phyloP scores from a whole-genome alignment of 2,329 filamentous ascomycete species.

The Botryotinia globosa region DNA sequence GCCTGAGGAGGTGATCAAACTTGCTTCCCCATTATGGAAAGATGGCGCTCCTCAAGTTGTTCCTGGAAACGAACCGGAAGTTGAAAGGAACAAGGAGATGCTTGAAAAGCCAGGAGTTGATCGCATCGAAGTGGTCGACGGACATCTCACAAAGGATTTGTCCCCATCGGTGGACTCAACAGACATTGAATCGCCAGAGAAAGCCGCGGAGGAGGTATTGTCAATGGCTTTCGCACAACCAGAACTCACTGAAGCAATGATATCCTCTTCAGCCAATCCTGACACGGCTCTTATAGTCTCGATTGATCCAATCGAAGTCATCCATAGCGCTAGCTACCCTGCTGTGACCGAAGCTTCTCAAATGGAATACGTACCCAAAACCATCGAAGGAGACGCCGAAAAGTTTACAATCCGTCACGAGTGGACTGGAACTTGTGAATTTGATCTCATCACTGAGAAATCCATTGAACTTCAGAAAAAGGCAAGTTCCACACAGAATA shows the following conservation, averaged over 20 bases:
- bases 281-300: neutral
- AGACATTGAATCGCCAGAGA: neutral
- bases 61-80: neutral
- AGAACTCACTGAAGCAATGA: neutral
- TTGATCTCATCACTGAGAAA: conserved; percentile 6
- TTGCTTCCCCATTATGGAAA: neutral
- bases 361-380: neutral
- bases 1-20: neutral
- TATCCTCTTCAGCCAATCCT: neutral
- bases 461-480: conserved; percentile 22
- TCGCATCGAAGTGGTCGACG: too few relatives aligned
- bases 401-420: conserved; percentile 22
- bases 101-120: neutral
- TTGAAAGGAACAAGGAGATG: neutral
- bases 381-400: neutral
- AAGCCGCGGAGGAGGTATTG: neutral
- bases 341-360: neutral
- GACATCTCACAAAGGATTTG: neutral
- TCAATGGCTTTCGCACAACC: neutral
- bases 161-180: neutral
- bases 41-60: neutral
- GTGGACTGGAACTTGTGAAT: conserved; percentile 31
- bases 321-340: neutral
- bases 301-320: neutral
- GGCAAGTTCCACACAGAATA: conserved; percentile 13